Conservation (phyloP, 371 early-diverging fungal genomes). For the Cokeromyces recurvatus region DNA sequence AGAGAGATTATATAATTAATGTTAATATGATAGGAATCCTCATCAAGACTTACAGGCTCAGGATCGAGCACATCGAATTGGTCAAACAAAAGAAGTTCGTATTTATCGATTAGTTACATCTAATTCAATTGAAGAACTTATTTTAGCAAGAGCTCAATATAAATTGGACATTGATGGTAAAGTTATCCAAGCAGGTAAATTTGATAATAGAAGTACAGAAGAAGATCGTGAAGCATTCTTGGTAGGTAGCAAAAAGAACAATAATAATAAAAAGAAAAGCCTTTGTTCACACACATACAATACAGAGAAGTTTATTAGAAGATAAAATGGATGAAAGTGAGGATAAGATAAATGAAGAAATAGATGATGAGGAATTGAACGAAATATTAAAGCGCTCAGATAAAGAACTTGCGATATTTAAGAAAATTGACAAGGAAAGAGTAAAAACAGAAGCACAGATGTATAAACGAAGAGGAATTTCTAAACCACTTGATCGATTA, state of each 20-base stretch:
- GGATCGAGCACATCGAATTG: slow-evolving; percentile 99
- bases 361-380: slow-evolving; percentile 75
- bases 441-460: slow-evolving; percentile 26
- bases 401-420: slow-evolving; percentile 29
- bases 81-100: slow-evolving; percentile 99
- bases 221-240: slow-evolving; percentile 91
- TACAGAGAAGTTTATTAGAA: slow-evolving; percentile 73
- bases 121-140: slow-evolving; percentile 96
- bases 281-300: too few species aligned
- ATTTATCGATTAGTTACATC: slow-evolving; percentile 95
- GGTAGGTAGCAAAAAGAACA: too few species aligned
- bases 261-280: too few species aligned
- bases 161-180: slow-evolving; percentile 97
- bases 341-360: slow-evolving; percentile 55
- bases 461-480: slow-evolving; percentile 27
- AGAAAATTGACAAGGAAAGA: slow-evolving; percentile 42
- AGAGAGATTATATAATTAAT: too few species aligned
- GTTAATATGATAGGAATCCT: slow-evolving; percentile 97
- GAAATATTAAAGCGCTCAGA: slow-evolving; percentile 37
- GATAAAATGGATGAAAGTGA: slow-evolving; percentile 56
- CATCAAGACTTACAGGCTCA: slow-evolving; percentile 99
- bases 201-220: slow-evolving; percentile 92
- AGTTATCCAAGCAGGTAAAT: slow-evolving; percentile 98
- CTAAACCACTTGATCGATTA: slow-evolving; percentile 63
- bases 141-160: slow-evolving; percentile 91